Conservation (phyloP, 2,329 filamentous ascomycete genomes). For the Diaporthe amygdali region DNA sequence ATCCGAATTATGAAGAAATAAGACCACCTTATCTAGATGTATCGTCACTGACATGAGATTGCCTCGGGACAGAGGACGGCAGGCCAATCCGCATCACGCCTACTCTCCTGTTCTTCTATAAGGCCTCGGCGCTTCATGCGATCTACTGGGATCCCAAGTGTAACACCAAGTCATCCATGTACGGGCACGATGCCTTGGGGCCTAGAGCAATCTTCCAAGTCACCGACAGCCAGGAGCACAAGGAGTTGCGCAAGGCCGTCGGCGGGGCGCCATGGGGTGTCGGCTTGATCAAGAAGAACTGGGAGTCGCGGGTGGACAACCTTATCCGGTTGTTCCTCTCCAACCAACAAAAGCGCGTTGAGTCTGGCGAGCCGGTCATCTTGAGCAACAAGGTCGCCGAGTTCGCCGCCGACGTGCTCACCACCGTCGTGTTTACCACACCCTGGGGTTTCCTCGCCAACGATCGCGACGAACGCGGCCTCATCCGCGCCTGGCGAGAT, state of each 20-base stretch:
- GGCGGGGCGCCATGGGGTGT: conserved; percentile 40
- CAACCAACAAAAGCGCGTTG: conserved; percentile 37
- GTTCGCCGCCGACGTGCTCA: conserved; percentile 47
- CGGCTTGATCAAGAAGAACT: conserved; percentile 43
- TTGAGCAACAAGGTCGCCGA: conserved; percentile 44
- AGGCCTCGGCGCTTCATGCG: conserved; percentile 39
- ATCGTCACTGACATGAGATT: conserved; percentile 27
- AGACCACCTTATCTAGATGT: background rate
- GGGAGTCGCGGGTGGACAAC: conserved; percentile 42
- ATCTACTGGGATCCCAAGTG: conserved; percentile 45
- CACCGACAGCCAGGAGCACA: conserved; percentile 38
- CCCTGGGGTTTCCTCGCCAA: conserved; percentile 45
- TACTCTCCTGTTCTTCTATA: conserved; percentile 41
- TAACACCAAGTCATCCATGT: conserved; percentile 40
- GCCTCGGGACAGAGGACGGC: background rate
- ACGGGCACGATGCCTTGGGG: conserved; percentile 41
- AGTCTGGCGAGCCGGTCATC: conserved; percentile 31
- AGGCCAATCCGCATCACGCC: conserved; percentile 43
- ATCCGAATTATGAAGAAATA: background rate
- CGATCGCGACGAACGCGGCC: conserved; percentile 41
- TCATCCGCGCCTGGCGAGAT: conserved; percentile 42
- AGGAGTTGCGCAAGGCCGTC: conserved; percentile 40
- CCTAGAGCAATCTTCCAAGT: conserved; percentile 38
- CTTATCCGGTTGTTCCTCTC: conserved; percentile 37
- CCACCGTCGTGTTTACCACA: conserved; percentile 41